Conservation (phyloP, 2,329 filamentous ascomycete species). For the Cucurbitaria berberidis region DNA sequence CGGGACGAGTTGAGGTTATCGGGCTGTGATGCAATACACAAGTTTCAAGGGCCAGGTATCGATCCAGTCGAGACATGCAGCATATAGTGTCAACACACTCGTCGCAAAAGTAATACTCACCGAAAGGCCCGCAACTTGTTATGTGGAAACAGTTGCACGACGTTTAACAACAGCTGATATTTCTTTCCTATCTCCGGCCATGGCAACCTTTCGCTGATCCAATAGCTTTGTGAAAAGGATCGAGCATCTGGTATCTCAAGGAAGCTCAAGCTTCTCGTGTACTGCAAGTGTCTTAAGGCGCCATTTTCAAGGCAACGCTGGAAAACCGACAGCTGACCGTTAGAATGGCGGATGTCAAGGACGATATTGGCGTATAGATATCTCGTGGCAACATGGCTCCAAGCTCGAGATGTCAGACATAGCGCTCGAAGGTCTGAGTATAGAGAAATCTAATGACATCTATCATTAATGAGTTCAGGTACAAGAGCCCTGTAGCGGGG, state of each 20-base stretch:
- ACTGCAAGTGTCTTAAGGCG: conserved; percentile 3
- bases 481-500: neutral
- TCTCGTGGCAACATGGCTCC: conserved; percentile 7
- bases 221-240: neutral
- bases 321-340: conserved; percentile 4
- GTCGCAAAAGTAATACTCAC: neutral
- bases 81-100: neutral
- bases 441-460: conserved; percentile 1
- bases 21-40: neutral
- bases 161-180: neutral
- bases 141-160: conserved; percentile 4
- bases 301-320: conserved; percentile 5
- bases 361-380: conserved; percentile 8
- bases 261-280: conserved; percentile 7
- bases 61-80: neutral
- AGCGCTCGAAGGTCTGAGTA: conserved; percentile 10
- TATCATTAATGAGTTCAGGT: neutral
- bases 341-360: conserved; percentile 1
- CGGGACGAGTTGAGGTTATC: neutral
- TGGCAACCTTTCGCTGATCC: neutral
- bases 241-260: neutral
- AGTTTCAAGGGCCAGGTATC: neutral
- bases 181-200: neutral
- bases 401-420: conserved; percentile 5
- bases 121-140: conserved; percentile 7